phyloP scores from a whole-genome alignment of 768 basidiomycete species.

The Boletus patriciae region DNA sequence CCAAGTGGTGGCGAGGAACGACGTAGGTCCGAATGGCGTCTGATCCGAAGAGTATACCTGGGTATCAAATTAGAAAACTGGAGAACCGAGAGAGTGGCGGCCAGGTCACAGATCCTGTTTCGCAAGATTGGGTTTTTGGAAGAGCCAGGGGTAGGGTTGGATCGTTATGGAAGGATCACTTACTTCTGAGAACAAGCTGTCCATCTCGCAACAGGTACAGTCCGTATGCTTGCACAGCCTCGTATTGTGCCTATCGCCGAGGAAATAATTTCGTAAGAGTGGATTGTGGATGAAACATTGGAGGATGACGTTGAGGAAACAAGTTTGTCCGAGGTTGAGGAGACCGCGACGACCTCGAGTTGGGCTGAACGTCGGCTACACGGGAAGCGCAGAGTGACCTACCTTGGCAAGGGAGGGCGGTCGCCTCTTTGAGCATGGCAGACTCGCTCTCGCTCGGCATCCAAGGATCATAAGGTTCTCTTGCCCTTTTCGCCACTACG shows the following conservation, averaged over 20 bases:
- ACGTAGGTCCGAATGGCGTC: constrained; percentile 74
- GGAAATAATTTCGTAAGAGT: constrained; percentile 82
- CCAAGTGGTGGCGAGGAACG: constrained; percentile 86
- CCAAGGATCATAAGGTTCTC: constrained; percentile 56
- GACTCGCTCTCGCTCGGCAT: constrained; percentile 41
- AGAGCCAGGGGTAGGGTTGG: not conserved
- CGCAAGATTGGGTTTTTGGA: not conserved
- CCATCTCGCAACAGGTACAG: constrained; percentile 94
- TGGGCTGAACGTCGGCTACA: not conserved
- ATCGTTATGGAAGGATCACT: not conserved
- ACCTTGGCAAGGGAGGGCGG: constrained; percentile 75
- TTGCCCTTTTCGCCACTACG: constrained; percentile 38
- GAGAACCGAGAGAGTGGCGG: no score
- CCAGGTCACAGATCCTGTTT: not conserved
- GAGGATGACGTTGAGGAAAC: constrained; percentile 89
- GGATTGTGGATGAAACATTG: constrained; percentile 92
- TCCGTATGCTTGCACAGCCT: constrained; percentile 64
- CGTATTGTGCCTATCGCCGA: constrained; percentile 86
- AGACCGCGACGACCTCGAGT: constrained; percentile 74
- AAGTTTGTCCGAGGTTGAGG: constrained; percentile 88
- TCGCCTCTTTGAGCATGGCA: constrained; percentile 48
- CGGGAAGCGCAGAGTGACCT: not conserved
- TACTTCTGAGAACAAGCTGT: constrained; percentile 78
- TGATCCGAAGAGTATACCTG: constrained; percentile 59
- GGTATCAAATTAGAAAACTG: not conserved